These are phyloP conservation scores for Spathaspora jeffriesii DNA, from an alignment of 1,139 yeast genomes.

Conservation along the genomic window DNA sequence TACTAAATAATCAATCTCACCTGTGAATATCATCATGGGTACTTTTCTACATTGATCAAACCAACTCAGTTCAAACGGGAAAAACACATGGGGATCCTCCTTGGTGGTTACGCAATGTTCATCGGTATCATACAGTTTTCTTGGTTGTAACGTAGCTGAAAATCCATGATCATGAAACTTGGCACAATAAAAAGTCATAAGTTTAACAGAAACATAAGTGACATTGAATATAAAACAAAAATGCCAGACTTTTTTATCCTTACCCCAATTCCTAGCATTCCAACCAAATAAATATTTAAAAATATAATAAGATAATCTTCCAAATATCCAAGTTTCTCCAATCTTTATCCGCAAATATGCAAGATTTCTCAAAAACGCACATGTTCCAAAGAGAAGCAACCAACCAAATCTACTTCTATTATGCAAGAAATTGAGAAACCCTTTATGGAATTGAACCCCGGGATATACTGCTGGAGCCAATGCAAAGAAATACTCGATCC, in stretches of 20 bases:
- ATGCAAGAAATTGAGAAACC: slow-evolving; percentile 59
- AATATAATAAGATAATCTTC: slow-evolving; percentile 70
- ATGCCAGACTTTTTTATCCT: slow-evolving; percentile 57
- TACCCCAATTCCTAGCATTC: slow-evolving; percentile 75
- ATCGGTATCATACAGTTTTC: slow-evolving; percentile 30
- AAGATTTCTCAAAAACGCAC: slow-evolving; percentile 62
- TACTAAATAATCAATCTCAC: slow-evolving; percentile 66
- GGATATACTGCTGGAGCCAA: slow-evolving; percentile 92
- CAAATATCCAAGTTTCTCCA: slow-evolving; percentile 51
- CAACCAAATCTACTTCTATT: slow-evolving; percentile 34
- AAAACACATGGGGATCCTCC: slow-evolving; percentile 50
- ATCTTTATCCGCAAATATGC: slow-evolving; percentile 47
- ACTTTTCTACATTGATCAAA: slow-evolving; percentile 36
- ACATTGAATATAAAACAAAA: slow-evolving; percentile 88
- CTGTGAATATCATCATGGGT: slow-evolving; percentile 62
- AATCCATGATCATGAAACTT: slow-evolving; percentile 45
- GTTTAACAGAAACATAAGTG: slow-evolving; percentile 71
- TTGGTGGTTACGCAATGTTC: slow-evolving; percentile 17
- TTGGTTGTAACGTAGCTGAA: slow-evolving; percentile 37
- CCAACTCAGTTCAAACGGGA: slow-evolving; percentile 57
- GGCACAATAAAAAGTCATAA: slow-evolving; percentile 90
- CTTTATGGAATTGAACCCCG: slow-evolving; percentile 63
- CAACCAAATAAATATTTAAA: slow-evolving; percentile 86
- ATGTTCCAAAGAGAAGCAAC: slow-evolving; percentile 57
- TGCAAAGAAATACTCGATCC: slow-evolving; percentile 69